A percentile compares a stretch with the other conserved stretches of the same genome.
These are phyloP conservation scores for Gossypium trilobum DNA, from an alignment of 441 rosid species.

Conservation along the genomic window DNA sequence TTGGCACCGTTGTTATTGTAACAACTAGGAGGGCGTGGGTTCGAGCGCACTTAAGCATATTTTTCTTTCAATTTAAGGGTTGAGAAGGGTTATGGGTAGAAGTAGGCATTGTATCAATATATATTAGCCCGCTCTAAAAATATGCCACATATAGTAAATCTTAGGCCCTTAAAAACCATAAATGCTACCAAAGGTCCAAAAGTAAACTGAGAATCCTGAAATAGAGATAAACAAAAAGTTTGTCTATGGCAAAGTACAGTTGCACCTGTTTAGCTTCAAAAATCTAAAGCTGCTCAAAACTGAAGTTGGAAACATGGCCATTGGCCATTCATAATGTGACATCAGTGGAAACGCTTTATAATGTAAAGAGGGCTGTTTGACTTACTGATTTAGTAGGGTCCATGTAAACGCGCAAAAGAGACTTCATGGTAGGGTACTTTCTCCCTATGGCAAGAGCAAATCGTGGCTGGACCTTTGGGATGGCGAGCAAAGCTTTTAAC, in stretches of 20 bases:
- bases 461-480: conserved; percentile 94
- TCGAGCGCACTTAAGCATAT: not conserved
- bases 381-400: conserved; percentile 75
- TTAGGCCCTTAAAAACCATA: not conserved
- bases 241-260: not conserved
- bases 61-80: not conserved
- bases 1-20: not conserved
- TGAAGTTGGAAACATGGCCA: not conserved
- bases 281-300: not conserved
- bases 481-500: conserved; percentile 81
- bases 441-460: conserved; percentile 76
- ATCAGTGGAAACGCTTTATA: not conserved
- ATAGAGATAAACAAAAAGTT: not conserved
- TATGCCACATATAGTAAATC: not conserved
- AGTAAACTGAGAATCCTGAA: not conserved
- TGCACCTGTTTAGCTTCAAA: conserved; percentile 2
- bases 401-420: conserved; percentile 76
- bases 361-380: not conserved
- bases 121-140: not conserved
- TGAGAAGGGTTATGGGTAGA: not conserved
- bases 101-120: not conserved
- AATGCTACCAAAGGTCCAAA: not conserved
- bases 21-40: not conserved
- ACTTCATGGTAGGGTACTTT: conserved; percentile 89
- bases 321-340: not conserved